Conservation (phyloP, 805 yeast genomes). For the Candida oleophila region DNA sequence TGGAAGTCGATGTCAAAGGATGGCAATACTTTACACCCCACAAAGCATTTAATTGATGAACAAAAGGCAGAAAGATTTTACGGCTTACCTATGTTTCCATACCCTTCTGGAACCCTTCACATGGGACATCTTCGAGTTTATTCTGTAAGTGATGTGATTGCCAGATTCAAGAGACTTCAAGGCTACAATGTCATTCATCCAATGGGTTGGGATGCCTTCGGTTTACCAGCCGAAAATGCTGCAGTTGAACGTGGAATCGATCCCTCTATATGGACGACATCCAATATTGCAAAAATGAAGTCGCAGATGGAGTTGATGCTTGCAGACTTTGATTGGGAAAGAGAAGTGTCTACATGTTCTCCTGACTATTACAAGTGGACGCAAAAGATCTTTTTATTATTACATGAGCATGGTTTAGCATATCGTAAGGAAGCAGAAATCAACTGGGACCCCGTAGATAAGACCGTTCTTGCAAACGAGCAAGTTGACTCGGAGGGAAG, state of each 20-base stretch:
- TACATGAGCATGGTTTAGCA: constrained; percentile 77
- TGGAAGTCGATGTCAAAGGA: constrained; percentile 43
- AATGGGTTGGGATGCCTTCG: constrained; percentile 99
- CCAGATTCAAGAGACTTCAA: constrained; percentile 72
- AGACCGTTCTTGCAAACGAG: constrained; percentile 92
- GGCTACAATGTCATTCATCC: constrained; percentile 87
- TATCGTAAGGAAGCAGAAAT: constrained; percentile 85
- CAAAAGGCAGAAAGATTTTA: constrained; percentile 40
- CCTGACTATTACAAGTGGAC: constrained; percentile 93
- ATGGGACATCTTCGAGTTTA: constrained; percentile 94
- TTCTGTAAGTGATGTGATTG: constrained; percentile 81
- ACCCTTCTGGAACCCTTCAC: constrained; percentile 91
- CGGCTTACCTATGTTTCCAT: constrained; percentile 88
- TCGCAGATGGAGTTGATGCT: constrained; percentile 74
- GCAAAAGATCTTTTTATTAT: constrained; percentile 74
- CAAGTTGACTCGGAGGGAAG: constrained; percentile 90
- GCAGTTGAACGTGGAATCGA: constrained; percentile 81
- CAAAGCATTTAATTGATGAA: constrained; percentile 16
- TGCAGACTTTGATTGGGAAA: constrained; percentile 91
- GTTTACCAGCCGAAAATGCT: constrained; percentile 97
- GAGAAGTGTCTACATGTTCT: constrained; percentile 81
- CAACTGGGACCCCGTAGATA: constrained; percentile 97
- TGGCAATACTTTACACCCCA: constrained; percentile 35
- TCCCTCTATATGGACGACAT: constrained; percentile 81
- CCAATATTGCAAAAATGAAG: constrained; percentile 84